Evolutionary conservation across 2,329 filamentous ascomycete species (phyloP).

Genomic region (Sclerotinia glacialis): DNA sequence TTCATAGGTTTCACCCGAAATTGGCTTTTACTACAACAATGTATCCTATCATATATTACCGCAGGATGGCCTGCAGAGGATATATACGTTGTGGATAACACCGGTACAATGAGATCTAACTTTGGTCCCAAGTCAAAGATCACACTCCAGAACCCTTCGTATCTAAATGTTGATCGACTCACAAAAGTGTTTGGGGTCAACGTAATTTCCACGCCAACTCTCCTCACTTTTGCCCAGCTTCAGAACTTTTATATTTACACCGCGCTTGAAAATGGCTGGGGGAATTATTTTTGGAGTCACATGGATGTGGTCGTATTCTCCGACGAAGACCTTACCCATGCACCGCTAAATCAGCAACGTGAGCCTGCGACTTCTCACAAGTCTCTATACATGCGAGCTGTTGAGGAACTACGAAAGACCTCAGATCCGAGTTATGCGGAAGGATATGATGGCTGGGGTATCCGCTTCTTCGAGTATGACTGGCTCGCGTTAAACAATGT

Average conservation of each 20-base stretch:
- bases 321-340: slow-evolving; percentile 41
- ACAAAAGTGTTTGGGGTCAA: slow-evolving; percentile 49
- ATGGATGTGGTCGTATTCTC: slow-evolving; percentile 52
- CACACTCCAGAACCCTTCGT: slow-evolving; percentile 55
- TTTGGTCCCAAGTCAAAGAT: slow-evolving; percentile 45
- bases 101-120: slow-evolving; percentile 54
- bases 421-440: not conserved
- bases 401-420: slow-evolving; percentile 53
- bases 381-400: slow-evolving; percentile 55
- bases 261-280: slow-evolving; percentile 46
- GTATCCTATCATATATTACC: slow-evolving; percentile 55
- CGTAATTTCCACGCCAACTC: slow-evolving; percentile 50
- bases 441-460: slow-evolving; percentile 12
- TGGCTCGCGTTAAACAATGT: slow-evolving; percentile 49
- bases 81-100: slow-evolving; percentile 60
- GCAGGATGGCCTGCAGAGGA: slow-evolving; percentile 57
- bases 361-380: slow-evolving; percentile 28
- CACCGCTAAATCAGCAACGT: slow-evolving; percentile 24
- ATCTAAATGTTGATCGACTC: slow-evolving; percentile 52
- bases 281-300: slow-evolving; percentile 55
- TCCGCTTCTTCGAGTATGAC: slow-evolving; percentile 50
- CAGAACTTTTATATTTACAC: slow-evolving; percentile 53
- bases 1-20: slow-evolving; percentile 58
- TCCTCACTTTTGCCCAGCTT: slow-evolving; percentile 54
- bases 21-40: slow-evolving; percentile 54